Base-by-base conservation (phyloP, 1,284 basidiomycete species). In the Peniophora sp. region DNA sequence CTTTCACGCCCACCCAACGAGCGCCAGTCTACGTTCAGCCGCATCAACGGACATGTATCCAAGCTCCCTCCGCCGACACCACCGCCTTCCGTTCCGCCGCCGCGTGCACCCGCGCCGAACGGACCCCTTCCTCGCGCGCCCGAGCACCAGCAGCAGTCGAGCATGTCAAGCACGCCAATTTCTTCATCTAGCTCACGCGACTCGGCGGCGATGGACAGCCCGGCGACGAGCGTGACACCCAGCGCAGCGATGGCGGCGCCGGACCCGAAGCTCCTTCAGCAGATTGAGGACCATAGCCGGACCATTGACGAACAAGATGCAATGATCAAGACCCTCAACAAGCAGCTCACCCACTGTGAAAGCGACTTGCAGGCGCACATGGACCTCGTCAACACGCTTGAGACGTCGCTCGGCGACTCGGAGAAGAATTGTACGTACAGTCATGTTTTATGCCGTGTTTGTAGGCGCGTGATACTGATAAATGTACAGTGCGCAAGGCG, bases 261-360 rank as follows among this genome's bases (percentile, higher is more conserved):
- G 35, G 87, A 91, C 60, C 58, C 73, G 41, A 85, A 89, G 62
- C 49, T 81, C 2, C 59, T 69, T 2, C 71, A 67, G 48, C 81
- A 81, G 60, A 61, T 92, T 11, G 85, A 89, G 56, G 81, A 88
- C 58, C 88, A 91, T 65, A 66, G 77, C 16, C 89, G 85, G 61
- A 80, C 80, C 49, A 72, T 92, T 45, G 86, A 83, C 24, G 90
- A 93, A 69, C 88, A 91, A 63, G 89, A 92, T 58, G 78, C 77
- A 47, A 91, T 89, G 87, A 92, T 96, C 71, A 89, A 90, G 69
- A 93, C 87, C 32, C 78, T 97, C 52, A 92, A 92, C 68, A 92
- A 94, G 68, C 92, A 94, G 68, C 68, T 97, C 50, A 83, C 83
- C 27, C 92, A 95, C 65, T 94, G 92, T 63, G 92, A 96, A 68